phyloP scores from a whole-genome alignment of 176 grass and related monocot species.

The Lolium rigidum region DNA sequence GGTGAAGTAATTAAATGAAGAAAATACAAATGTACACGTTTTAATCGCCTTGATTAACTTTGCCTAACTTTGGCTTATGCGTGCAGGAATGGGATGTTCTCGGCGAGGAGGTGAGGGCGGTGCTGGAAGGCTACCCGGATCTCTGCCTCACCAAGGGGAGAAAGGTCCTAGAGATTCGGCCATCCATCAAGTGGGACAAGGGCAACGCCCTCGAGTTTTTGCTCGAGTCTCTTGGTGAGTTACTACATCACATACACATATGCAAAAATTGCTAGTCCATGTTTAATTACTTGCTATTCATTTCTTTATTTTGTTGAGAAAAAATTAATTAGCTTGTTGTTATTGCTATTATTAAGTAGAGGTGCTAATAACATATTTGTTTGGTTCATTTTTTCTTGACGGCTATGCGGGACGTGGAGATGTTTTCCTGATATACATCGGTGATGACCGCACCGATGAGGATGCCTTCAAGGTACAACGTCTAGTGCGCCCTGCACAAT shows the following conservation, averaged over 20 bases:
- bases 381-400: slow-evolving; percentile 5
- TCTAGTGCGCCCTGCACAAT: no score
- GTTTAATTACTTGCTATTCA: no score
- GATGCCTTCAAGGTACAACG: slow-evolving; percentile 81
- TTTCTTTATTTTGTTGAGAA: background rate
- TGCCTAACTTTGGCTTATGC: no score
- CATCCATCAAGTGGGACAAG: slow-evolving; percentile 89
- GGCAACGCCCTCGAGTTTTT: slow-evolving; percentile 85
- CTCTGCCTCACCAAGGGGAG: slow-evolving; percentile 70
- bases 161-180: slow-evolving; percentile 89
- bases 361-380: background rate
- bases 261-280: no score
- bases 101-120: slow-evolving; percentile 59
- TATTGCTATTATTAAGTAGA: background rate
- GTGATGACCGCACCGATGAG: slow-evolving; percentile 90
- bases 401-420: slow-evolving; percentile 56
- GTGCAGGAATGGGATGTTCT: slow-evolving; percentile 54
- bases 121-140: slow-evolving; percentile 75
- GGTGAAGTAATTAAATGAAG: no score
- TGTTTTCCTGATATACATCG: slow-evolving; percentile 85
- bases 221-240: slow-evolving; percentile 76
- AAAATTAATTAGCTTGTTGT: background rate
- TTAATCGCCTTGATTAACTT: no score
- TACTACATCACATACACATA: background rate
- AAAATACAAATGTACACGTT: no score